phyloP scores from a whole-genome alignment of 768 basidiomycete species.

The Mycena chlorophos region DNA sequence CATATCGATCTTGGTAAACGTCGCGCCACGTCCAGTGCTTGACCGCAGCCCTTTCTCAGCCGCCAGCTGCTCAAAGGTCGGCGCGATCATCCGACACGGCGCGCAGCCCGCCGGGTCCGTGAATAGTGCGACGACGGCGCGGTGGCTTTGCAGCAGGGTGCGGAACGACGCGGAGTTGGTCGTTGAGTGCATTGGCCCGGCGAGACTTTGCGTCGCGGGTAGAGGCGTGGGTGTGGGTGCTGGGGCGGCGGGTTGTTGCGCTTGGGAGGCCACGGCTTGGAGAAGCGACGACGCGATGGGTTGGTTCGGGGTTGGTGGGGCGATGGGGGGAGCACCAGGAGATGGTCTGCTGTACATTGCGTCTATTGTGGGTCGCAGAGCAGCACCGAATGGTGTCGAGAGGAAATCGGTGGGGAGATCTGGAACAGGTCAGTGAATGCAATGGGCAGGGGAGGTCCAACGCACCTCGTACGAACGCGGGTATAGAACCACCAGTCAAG shows the following conservation, averaged over 20 bases:
- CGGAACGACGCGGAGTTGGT: conserved; percentile 77
- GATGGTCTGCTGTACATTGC: conserved; percentile 74
- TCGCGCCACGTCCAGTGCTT: conserved; percentile 48
- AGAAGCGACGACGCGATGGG: conserved; percentile 55
- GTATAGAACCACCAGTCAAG: conserved; percentile 80
- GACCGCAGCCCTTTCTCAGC: conserved; percentile 53
- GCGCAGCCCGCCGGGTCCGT: conserved; percentile 70
- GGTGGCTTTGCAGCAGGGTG: conserved; percentile 61
- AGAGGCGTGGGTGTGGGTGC: conserved; percentile 26
- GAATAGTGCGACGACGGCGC: conserved; percentile 79
- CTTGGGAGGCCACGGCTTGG: conserved; percentile 56
- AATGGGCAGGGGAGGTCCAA: neutral
- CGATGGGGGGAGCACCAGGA: conserved; percentile 37
- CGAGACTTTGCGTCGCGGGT: conserved; percentile 49
- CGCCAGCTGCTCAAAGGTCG: conserved; percentile 78
- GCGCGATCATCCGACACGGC: conserved; percentile 83
- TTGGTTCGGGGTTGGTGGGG: conserved; percentile 44
- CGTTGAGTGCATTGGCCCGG: conserved; percentile 66
- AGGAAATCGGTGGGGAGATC: conserved; percentile 83
- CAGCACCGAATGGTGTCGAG: conserved; percentile 84
- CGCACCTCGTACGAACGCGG: conserved; percentile 77
- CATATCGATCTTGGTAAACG: conserved; percentile 85
- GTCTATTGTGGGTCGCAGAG: conserved; percentile 88
- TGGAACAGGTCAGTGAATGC: conserved; percentile 25
- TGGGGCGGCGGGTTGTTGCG: conserved; percentile 32